Percentiles rank a stretch among this genome's conserved stretches.
Evolutionary conservation across 164 flowering plant genomes (phyloP).

Genomic region (Vitis cinerea): DNA sequence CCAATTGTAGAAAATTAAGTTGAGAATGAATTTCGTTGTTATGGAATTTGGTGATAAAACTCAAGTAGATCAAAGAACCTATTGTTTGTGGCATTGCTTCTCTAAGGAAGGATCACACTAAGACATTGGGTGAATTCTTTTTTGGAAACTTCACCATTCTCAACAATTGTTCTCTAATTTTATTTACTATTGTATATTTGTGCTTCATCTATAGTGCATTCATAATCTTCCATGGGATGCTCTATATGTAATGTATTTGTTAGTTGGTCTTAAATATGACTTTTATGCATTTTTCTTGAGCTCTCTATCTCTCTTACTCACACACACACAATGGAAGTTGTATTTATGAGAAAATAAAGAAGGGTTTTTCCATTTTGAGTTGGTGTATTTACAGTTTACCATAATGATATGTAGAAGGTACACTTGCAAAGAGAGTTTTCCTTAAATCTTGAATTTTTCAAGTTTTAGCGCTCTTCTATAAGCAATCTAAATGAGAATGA

Average conservation of each 20-base stretch:
- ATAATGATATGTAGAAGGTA: constrained; percentile 56
- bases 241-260: too few relatives aligned
- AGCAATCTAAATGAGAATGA: constrained; percentile 6
- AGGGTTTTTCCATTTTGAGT: too few relatives aligned
- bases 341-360: background rate
- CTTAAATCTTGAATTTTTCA: constrained; percentile 90
- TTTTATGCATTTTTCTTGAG: background rate
- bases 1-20: background rate
- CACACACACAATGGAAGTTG: background rate
- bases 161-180: background rate
- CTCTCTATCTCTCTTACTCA: background rate
- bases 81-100: constrained; percentile 86
- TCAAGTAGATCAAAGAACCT: constrained; percentile 71
- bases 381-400: background rate
- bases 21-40: background rate
- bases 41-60: constrained; percentile 3
- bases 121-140: constrained; percentile 49
- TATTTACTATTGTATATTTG: background rate
- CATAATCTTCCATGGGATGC: too few relatives aligned
- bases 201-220: too few relatives aligned
- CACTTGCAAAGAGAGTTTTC: constrained; percentile 65
- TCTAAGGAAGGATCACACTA: constrained; percentile 86
- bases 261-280: background rate
- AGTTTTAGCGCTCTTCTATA: constrained; percentile 41
- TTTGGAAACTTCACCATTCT: constrained; percentile 1